Evolutionary conservation across 306 rosid species (phyloP), one percentile per base, ranked within the genome.

Genomic region (Casuarina glauca): DNA sequence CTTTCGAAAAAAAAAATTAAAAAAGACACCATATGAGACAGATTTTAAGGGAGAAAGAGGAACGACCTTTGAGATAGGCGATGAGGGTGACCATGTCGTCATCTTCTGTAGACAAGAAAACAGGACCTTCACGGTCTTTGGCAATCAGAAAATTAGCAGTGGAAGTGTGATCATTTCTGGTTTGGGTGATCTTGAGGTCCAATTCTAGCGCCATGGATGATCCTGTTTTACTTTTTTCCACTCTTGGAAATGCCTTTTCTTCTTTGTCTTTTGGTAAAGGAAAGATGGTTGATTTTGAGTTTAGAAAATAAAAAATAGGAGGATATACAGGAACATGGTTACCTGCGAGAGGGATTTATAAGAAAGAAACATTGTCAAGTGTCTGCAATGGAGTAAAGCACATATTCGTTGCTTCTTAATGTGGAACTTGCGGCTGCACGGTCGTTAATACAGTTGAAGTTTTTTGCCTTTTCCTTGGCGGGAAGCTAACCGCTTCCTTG

Each of bases 1-100:
- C 5, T 9, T 43, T 5, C 50, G 9, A 52, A 9, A 50, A 68
- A 46, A 35, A 8, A 17, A 71, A 26, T 74, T 69, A 6, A 9
- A 32, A 75, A 11, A 46, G 10, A 44, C 16, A 64, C 46, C 43
- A 46, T 26, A 0, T 78, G 61, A 75, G 4, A 6, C 10, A 11
- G 16, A 16, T 2, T 39, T 0, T 19, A 26, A 8, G 35, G 38
- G 19, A 64, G 60, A 69, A 48, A 79, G 38, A 15, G 44, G 52
- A 45, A 13, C 6, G 67, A 92, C 97, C 95, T 86, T 85, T 87
- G 72, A 94, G 92, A 86, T 90, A 83, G 44, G 86, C 90, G 72
- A 72, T 83, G 88, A 90, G 97, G 86, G 89, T 81, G 90, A 90
- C 86, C 77, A 81, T 55, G 70, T 77, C 49, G 72, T 82, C 82